These are phyloP conservation scores for Massariosphaeria phaeospora DNA, from an alignment of 495 filamentous ascomycete genomes.

Conservation along the genomic window DNA sequence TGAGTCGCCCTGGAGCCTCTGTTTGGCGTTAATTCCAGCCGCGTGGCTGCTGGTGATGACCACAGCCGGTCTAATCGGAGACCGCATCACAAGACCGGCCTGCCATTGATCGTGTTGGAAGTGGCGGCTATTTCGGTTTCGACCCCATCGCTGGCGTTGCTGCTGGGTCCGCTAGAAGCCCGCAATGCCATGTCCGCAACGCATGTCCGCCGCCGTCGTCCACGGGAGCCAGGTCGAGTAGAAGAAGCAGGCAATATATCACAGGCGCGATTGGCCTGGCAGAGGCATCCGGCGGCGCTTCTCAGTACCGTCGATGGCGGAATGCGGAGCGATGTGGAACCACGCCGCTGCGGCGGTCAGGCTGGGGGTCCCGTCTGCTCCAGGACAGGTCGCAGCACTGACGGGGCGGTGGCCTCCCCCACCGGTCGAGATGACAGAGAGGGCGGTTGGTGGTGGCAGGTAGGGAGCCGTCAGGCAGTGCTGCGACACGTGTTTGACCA, in stretches of 20 bases:
- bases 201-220: slow-evolving; percentile 13
- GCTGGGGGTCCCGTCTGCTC: too few species aligned
- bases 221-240: not conserved
- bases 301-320: too few species aligned
- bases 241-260: too few species aligned
- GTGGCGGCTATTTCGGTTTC: slow-evolving; percentile 30
- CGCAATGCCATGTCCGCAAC: not conserved
- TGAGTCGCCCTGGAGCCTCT: slow-evolving; percentile 20
- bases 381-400: not conserved
- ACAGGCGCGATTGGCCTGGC: too few species aligned
- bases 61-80: slow-evolving; percentile 1
- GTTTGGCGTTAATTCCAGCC: slow-evolving; percentile 28
- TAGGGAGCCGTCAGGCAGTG: slow-evolving; percentile 12
- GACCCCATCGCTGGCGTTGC: not conserved
- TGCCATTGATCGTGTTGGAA: slow-evolving; percentile 16
- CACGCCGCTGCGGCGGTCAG: slow-evolving; percentile 25
- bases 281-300: too few species aligned
- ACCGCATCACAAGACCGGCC: slow-evolving; percentile 29
- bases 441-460: not conserved
- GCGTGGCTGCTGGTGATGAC: slow-evolving; percentile 32
- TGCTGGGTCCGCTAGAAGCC: not conserved
- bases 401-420: not conserved
- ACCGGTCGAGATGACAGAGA: too few species aligned
- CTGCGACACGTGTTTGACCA: slow-evolving; percentile 22
- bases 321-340: slow-evolving; percentile 23